Evolutionary conservation across 257 asterid genomes (phyloP).

Genomic region (Nicotiana benthamiana): DNA sequence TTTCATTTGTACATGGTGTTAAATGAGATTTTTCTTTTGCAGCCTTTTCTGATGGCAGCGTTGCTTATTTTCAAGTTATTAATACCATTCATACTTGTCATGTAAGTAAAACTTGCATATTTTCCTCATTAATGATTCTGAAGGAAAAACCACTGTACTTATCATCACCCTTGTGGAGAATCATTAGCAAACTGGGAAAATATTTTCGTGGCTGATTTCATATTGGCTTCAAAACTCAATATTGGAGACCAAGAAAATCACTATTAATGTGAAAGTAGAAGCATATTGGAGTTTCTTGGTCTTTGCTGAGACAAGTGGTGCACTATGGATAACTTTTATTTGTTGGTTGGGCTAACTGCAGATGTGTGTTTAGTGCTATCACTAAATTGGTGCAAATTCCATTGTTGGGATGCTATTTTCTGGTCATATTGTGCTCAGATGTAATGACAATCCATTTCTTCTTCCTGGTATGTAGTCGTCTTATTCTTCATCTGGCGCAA

Average conservation of each 20-base stretch:
- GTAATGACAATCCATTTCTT: slow-evolving; percentile 96
- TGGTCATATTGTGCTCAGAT: slow-evolving; percentile 87
- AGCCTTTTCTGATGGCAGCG: slow-evolving; percentile 98
- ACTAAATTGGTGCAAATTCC: slow-evolving; percentile 68
- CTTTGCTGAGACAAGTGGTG: neutral
- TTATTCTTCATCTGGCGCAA: neutral
- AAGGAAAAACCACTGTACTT: neutral
- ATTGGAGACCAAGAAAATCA: neutral
- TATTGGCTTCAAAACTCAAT: neutral
- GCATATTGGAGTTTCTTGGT: neutral
- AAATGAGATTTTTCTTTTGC: slow-evolving; percentile 25
- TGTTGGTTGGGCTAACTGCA: slow-evolving; percentile 24
- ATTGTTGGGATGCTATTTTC: slow-evolving; percentile 82
- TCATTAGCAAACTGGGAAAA: neutral
- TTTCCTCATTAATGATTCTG: neutral
- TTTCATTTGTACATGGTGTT: slow-evolving; percentile 5
- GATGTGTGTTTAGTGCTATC: slow-evolving; percentile 84
- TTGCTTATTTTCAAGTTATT: slow-evolving; percentile 80
- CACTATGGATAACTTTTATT: neutral
- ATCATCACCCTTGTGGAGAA: neutral
- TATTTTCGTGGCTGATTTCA: neutral
- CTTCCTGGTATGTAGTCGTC: slow-evolving; percentile 63
- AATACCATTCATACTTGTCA: slow-evolving; percentile 79
- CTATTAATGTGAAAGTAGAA: neutral
- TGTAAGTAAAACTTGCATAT: slow-evolving; percentile 44